A percentile compares a stretch with the other conserved stretches of the same genome.
Conservation (phyloP, 306 rosid species). For the Ziziphus jujuba region DNA sequence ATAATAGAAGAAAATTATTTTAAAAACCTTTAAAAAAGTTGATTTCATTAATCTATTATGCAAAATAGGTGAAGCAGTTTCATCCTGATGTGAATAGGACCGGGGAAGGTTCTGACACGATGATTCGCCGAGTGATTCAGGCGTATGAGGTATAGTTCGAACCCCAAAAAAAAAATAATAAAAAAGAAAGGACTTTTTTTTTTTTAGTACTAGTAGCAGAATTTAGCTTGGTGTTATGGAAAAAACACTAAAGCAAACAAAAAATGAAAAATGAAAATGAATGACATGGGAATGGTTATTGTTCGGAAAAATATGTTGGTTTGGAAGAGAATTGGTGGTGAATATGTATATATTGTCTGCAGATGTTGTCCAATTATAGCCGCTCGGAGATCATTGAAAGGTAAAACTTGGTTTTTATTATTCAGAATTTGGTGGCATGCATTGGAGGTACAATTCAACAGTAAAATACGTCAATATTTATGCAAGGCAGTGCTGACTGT, state of each 20-base stretch:
- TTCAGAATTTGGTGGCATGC: constrained; percentile 9
- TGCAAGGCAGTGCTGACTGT: constrained; percentile 13
- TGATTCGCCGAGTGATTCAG: constrained; percentile 85
- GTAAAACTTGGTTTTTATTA: constrained; percentile 35
- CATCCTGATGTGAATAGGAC: constrained; percentile 77
- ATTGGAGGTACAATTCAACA: too few species aligned
- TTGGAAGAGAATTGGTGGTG: too few species aligned
- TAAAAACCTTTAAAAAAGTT: not conserved
- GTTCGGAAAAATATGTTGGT: not conserved
- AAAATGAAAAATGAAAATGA: not conserved
- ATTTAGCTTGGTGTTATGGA: too few species aligned
- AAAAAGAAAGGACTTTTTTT: too few species aligned
- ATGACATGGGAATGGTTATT: not conserved
- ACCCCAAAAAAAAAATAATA: not conserved
- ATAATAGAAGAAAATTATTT: not conserved
- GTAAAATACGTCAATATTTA: not conserved
- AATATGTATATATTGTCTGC: constrained; percentile 23
- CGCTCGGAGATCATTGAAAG: constrained; percentile 66
- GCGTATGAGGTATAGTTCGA: constrained; percentile 63
- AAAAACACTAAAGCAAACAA: too few species aligned
- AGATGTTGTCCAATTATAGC: constrained; percentile 73
- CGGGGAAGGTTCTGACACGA: constrained; percentile 45
- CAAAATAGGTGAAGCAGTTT: constrained; percentile 75
- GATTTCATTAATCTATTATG: not conserved
- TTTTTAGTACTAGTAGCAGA: too few species aligned